Evolutionary conservation across 805 yeast genomes (phyloP).

Genomic region (Myxozyma kluyveri): DNA sequence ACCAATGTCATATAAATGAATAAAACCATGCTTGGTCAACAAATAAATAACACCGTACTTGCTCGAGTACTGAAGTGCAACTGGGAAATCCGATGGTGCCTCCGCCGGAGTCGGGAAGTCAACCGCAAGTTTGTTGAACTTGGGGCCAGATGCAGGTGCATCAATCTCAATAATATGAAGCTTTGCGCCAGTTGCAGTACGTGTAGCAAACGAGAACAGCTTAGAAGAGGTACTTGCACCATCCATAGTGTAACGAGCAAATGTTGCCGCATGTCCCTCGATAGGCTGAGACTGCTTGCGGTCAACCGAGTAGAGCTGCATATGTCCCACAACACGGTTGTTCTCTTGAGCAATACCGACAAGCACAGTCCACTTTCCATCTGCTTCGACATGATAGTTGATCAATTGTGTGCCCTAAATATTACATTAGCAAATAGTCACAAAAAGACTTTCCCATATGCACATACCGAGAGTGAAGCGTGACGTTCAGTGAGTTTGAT

Average conservation of each 20-base stretch:
- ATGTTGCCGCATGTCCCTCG: constrained; percentile 95
- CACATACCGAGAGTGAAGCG: constrained; percentile 50
- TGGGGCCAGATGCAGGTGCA: constrained; percentile 81
- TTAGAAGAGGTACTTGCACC: constrained; percentile 74
- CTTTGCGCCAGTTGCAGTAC: constrained; percentile 68
- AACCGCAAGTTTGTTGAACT: constrained; percentile 80
- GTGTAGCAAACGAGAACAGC: constrained; percentile 89
- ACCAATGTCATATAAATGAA: constrained; percentile 91
- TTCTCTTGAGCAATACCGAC: constrained; percentile 93
- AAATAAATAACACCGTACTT: constrained; percentile 83
- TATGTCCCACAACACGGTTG: constrained; percentile 92
- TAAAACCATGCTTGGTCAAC: constrained; percentile 93
- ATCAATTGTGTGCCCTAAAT: constrained; percentile 75
- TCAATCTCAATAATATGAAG: constrained; percentile 95
- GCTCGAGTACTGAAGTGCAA: constrained; percentile 80
- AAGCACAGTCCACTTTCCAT: constrained; percentile 87
- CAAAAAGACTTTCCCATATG: too few relatives aligned
- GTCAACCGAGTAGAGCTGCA: constrained; percentile 83
- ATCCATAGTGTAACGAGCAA: constrained; percentile 71
- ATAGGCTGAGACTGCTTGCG: constrained; percentile 94
- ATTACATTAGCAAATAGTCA: not conserved
- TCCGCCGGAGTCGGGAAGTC: constrained; percentile 97
- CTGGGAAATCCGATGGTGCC: constrained; percentile 94
- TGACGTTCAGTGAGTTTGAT: constrained; percentile 78
- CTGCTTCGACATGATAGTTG: constrained; percentile 78